Evolutionary conservation across 2,329 filamentous ascomycete genomes (phyloP).

Genomic region (Chrysosporium queenslandicum): DNA sequence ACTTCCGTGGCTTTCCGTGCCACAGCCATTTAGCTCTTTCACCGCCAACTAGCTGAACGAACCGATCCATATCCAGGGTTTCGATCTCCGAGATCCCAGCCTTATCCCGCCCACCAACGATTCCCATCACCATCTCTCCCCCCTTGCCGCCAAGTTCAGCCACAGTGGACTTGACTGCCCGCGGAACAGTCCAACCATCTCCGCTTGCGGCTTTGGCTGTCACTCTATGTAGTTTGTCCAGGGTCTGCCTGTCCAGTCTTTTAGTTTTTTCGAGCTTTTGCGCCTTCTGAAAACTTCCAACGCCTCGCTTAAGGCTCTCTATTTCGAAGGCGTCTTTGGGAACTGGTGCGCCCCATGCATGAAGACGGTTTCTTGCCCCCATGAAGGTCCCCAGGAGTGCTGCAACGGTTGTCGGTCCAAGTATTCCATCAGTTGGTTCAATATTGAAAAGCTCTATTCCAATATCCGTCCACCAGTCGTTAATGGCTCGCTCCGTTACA

Average conservation of each 20-base stretch:
- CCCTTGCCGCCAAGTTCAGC: slow-evolving; percentile 88
- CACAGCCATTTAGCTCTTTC: slow-evolving; percentile 88
- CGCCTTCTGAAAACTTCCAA: slow-evolving; percentile 80
- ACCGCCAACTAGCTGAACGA: slow-evolving; percentile 66
- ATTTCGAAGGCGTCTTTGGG: slow-evolving; percentile 88
- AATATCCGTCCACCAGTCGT: slow-evolving; percentile 93
- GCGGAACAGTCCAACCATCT: slow-evolving; percentile 84
- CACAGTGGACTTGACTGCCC: slow-evolving; percentile 89
- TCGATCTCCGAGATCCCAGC: slow-evolving; percentile 86
- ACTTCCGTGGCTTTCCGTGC: slow-evolving; percentile 76
- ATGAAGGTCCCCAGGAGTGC: slow-evolving; percentile 78
- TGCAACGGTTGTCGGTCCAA: slow-evolving; percentile 84
- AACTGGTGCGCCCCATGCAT: slow-evolving; percentile 73
- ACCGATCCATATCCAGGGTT: slow-evolving; percentile 77
- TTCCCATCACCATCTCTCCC: slow-evolving; percentile 90
- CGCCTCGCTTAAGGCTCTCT: slow-evolving; percentile 67
- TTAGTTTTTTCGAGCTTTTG: slow-evolving; percentile 70
- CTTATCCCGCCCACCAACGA: slow-evolving; percentile 77
- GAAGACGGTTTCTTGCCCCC: slow-evolving; percentile 79
- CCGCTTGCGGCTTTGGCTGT: slow-evolving; percentile 84
- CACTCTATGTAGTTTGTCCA: slow-evolving; percentile 67
- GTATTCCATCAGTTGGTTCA: slow-evolving; percentile 82
- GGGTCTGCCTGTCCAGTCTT: slow-evolving; percentile 69
- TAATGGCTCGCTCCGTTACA: slow-evolving; percentile 77
- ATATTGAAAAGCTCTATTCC: slow-evolving; percentile 85